Base-by-base conservation (phyloP, 805 yeast species). In the Ogataea populi-albae region DNA sequence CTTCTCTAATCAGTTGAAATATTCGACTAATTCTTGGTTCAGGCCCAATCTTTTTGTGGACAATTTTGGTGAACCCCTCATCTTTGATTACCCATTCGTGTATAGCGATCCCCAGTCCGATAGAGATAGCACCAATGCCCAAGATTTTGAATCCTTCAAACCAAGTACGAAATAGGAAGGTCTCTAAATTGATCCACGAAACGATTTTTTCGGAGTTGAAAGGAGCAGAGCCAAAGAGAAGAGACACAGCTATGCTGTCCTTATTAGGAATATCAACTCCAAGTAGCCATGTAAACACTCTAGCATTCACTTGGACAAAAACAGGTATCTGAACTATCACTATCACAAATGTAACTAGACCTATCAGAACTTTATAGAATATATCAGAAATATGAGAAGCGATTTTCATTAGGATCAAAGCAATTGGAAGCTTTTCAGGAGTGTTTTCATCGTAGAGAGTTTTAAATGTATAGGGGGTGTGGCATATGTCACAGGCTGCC, bases 401-500 rank as follows among this genome's bases (percentile, higher is more conserved):
- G 24, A 48, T 46, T 30, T 71, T 74, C 26, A 49, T 50, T 40
- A 75, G 27, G 11, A 85, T 58, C 26, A 79, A 57, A 1, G 48
- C 40, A 2, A 75, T 8, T 0, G 96, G 95, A 17, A 85, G 73
- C 17, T 62, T 56, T 11, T 58, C 54, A 2, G 88, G 89, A 17
- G 72, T 58, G 24, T 52, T 43, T 4, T 57, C 55, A 22, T 65
- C 58, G 38, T 68, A 73, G 0, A 71, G 60, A 16, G 65, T 55
- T 52, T 35, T 61, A 44, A 43, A 85, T 37, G 68, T 70, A 59
- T 83, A 88, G 19, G 78, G 75, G 23, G 83, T 68, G 50, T 87
- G 82, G 59, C 98, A 93, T 26, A 93, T 84, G 57, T 91, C 98
- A 70, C 98, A 93, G 24, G 74, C 69, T 22, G 71, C 71, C 40